A percentile compares a stretch with the other conserved stretches of the same genome.
phyloP scores from a whole-genome alignment of 2,329 filamentous ascomycete genomes.

The Dryadomyces quercivorus region DNA sequence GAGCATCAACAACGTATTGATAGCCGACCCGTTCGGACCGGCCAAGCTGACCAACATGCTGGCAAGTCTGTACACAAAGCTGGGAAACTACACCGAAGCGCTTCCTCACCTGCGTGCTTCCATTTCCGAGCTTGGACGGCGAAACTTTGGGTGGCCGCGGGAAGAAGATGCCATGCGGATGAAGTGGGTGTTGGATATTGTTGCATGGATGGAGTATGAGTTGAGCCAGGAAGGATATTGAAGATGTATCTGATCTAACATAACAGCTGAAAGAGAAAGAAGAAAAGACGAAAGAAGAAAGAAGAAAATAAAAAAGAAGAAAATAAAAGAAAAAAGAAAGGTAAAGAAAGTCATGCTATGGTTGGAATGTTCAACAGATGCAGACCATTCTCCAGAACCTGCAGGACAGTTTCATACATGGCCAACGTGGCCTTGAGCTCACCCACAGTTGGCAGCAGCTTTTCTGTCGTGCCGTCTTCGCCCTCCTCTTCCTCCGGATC shows the following conservation, averaged over 20 bases:
- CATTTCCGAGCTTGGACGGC: background rate
- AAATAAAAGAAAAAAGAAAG: background rate
- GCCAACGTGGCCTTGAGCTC: slow-evolving; percentile 32
- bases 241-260: background rate
- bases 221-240: background rate
- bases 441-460: background rate
- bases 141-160: background rate
- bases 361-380: slow-evolving; percentile 39
- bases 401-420: slow-evolving; percentile 46
- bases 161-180: background rate
- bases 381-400: slow-evolving; percentile 54
- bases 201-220: background rate
- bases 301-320: background rate
- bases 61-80: background rate
- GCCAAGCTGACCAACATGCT: background rate
- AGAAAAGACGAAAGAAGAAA: background rate
- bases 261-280: background rate
- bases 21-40: slow-evolving; percentile 9
- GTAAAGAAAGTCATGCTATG: background rate
- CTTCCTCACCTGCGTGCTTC: slow-evolving; percentile 7
- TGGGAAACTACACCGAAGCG: background rate
- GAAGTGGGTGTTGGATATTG: background rate
- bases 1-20: background rate
- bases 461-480: slow-evolving; percentile 18
- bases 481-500: slow-evolving; percentile 23